A percentile compares a stretch with the other conserved stretches of the same genome.
Evolutionary conservation across 192 early-diverging fungal genomes (phyloP).

Genomic region (Podila horticola): DNA sequence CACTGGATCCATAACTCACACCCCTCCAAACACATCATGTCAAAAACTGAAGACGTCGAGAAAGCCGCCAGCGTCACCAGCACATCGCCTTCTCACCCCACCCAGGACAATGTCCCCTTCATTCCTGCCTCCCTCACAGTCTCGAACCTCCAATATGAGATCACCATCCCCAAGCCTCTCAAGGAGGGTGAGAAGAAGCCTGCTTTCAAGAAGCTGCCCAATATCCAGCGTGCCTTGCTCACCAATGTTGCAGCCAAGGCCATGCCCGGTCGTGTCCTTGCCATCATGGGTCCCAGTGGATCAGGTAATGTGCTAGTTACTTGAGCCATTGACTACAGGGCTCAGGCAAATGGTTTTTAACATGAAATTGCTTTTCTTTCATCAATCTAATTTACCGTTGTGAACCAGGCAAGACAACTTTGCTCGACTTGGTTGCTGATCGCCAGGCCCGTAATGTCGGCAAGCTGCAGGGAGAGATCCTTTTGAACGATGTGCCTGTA

Average conservation of each 20-base stretch:
- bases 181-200: conserved; percentile 35
- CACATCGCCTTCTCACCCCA: background rate
- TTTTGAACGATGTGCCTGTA: conserved; percentile 64
- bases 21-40: background rate
- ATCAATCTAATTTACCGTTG: background rate
- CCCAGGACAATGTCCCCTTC: conserved; percentile 31
- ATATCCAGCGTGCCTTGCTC: conserved; percentile 33
- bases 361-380: background rate
- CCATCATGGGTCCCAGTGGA: conserved; percentile 70
- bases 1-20: background rate
- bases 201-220: conserved; percentile 33
- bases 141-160: conserved; percentile 34
- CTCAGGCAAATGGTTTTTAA: no score
- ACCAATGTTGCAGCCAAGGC: conserved; percentile 36
- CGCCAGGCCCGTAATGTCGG: conserved; percentile 57
- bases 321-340: no score
- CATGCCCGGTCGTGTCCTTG: conserved; percentile 64
- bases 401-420: conserved; percentile 66
- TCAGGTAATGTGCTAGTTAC: conserved; percentile 43
- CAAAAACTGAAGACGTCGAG: conserved; percentile 3
- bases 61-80: conserved; percentile 12
- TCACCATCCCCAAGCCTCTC: conserved; percentile 29
- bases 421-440: conserved; percentile 71
- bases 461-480: conserved; percentile 60
- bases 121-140: conserved; percentile 39